Percentiles rank a stretch among this genome's conserved stretches.
Evolutionary conservation across 1,284 basidiomycete genomes (phyloP).

Genomic region (Coniferiporia weirii): DNA sequence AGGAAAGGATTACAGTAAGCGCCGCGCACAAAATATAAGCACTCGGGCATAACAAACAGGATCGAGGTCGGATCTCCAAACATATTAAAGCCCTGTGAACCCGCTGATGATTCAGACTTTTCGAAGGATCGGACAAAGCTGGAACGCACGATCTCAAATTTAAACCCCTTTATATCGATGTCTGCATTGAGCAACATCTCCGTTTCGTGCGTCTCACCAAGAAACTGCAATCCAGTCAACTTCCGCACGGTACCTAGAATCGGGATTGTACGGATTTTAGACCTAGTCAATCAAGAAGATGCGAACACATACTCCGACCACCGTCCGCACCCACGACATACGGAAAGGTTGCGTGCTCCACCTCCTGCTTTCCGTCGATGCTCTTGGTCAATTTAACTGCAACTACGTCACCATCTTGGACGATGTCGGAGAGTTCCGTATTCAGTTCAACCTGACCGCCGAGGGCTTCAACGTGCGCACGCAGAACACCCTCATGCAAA

Average conservation of each 20-base stretch:
- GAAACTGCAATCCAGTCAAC: constrained; percentile 37
- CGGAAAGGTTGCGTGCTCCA: constrained; percentile 5
- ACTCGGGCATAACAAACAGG: not conserved
- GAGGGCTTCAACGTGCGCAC: constrained; percentile 10
- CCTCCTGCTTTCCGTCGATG: not conserved
- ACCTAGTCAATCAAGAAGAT: not conserved
- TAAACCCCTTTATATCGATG: constrained; percentile 1
- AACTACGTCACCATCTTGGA: constrained; percentile 13
- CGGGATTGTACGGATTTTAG: not conserved
- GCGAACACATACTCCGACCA: constrained; percentile 27
- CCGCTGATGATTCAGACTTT: not conserved
- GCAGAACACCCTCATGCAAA: constrained; percentile 13
- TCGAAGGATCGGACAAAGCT: not conserved
- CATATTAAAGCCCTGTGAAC: not conserved
- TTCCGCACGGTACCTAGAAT: constrained; percentile 30
- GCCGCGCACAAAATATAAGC: not conserved
- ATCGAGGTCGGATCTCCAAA: not conserved
- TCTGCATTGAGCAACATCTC: constrained; percentile 19
- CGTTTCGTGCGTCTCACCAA: constrained; percentile 37
- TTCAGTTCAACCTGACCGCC: constrained; percentile 13
- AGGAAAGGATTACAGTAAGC: not conserved
- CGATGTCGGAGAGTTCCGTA: constrained; percentile 6
- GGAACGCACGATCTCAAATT: not conserved
- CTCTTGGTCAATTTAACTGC: constrained; percentile 1
- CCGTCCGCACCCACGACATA: constrained; percentile 35